Evolutionary conservation across 495 filamentous ascomycete genomes (phyloP).

Genomic region (Penicillium diatomitis): DNA sequence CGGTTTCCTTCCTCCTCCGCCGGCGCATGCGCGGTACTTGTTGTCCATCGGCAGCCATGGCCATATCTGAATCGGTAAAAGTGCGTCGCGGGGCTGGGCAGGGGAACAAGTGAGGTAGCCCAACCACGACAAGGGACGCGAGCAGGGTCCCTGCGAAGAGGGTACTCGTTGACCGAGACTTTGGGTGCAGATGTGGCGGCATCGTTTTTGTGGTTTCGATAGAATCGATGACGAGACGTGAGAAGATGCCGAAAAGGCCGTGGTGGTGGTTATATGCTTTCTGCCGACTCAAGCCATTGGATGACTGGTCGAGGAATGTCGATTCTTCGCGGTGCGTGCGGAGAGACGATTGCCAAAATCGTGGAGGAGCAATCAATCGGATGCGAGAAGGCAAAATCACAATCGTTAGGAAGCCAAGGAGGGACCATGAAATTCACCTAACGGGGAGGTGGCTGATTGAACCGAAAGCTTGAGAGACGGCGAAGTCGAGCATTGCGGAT

Average conservation of each 20-base stretch:
- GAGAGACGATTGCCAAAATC: background rate
- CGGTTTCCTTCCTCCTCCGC: conserved; percentile 25
- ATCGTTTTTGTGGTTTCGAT: conserved; percentile 35
- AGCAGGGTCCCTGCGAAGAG: conserved; percentile 92
- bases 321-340: background rate
- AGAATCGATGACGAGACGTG: background rate
- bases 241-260: conserved; percentile 1
- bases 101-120: conserved; percentile 82
- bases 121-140: conserved; percentile 86
- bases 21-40: conserved; percentile 27
- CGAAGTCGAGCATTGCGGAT: background rate
- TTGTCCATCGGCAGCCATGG: conserved; percentile 40
- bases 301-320: conserved; percentile 1
- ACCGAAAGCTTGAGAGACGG: conserved; percentile 8
- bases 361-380: conserved; percentile 9
- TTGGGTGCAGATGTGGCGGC: conserved; percentile 87
- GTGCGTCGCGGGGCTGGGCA: conserved; percentile 77
- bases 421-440: background rate
- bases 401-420: conserved; percentile 9
- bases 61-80: conserved; percentile 59
- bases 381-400: conserved; percentile 7
- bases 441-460: conserved; percentile 19
- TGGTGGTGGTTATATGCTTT: conserved; percentile 9
- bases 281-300: conserved; percentile 16
- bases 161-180: conserved; percentile 80